Evolutionary conservation across 2,329 filamentous ascomycete genomes (phyloP), one percentile per base, ranked within the genome.

Genomic region (Fusarium stilboides): DNA sequence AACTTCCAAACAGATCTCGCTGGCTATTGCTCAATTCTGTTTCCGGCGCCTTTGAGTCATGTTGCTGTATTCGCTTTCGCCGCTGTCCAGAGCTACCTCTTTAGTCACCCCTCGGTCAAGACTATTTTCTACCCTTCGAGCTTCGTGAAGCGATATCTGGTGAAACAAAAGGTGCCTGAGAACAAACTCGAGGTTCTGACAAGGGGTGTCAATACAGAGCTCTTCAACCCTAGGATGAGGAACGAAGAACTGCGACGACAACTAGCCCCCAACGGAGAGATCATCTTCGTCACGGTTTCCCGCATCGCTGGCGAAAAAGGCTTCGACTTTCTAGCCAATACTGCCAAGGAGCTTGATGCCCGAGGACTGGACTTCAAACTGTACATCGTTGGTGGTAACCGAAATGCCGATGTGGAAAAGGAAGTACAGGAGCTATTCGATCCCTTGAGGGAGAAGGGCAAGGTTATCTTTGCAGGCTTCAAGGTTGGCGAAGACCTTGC

Each of bases 1-100:
- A 93, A 92, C 76, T 92, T 92, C 69, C 90, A 92, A 77, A 93
- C 90, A 1, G 90, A 92, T 74, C 80, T 93, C 12, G 87, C 89
- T 0, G 89, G 89, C 3, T 93, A 92, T 76, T 90, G 88, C 72
- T 84, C 87, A 49, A 91, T 92, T 51, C 80, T 93, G n/a, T 91
- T 93, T 63, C 89, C 90, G 0, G 80, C 83, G 2, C 89, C 88
- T 0, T 81, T 93, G 19, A 88, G 88, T 70, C 79, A 79, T 13
- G 83, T 90, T 58, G 89, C 88, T 6, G 88, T 89, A 46, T 89
- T 85, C 77, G 81, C 90, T 13, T 87, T 92, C 57, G 84, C 86
- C 17, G 79, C 84, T 3, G 89, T 91, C 2, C 89, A 92, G 77
- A 89, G 89, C 46, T 91, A 88, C 69, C 81, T 92, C 1, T 92